These are phyloP conservation scores for Saturnispora dispora DNA, from an alignment of 805 yeast genomes.

Conservation along the genomic window DNA sequence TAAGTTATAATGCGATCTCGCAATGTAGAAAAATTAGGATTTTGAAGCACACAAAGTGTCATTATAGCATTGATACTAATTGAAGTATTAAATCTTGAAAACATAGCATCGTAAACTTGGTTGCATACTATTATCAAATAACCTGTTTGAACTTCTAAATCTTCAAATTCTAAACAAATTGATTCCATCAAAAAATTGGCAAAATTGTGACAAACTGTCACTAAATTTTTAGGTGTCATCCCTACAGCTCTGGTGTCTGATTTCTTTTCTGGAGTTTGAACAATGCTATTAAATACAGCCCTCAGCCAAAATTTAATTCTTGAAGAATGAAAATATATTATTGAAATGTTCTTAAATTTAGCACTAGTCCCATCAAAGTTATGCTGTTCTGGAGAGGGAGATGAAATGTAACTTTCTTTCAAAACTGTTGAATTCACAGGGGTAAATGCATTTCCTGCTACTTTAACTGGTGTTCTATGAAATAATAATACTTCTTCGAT, in stretches of 20 bases:
- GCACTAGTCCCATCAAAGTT: conserved; percentile 41
- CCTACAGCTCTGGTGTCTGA: conserved; percentile 31
- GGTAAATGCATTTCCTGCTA: conserved; percentile 33
- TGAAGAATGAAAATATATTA: conserved; percentile 42
- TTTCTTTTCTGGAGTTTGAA: conserved; percentile 30
- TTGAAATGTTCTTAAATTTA: conserved; percentile 53
- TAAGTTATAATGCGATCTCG: conserved; percentile 22
- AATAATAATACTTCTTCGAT: conserved; percentile 52
- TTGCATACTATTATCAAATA: conserved; percentile 20
- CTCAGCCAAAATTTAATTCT: conserved; percentile 37
- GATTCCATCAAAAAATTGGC: conserved; percentile 17
- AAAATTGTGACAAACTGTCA: conserved; percentile 21
- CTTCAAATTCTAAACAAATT: conserved; percentile 14
- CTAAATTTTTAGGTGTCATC: conserved; percentile 21
- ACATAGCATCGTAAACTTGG: conserved; percentile 19
- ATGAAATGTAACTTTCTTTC: conserved; percentile 34
- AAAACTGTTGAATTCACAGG: conserved; percentile 30
- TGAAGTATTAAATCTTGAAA: conserved; percentile 18
- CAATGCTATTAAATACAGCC: conserved; percentile 25
- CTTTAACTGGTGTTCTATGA: conserved; percentile 36
- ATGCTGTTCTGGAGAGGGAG: conserved; percentile 30
- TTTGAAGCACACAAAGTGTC: conserved; percentile 41
- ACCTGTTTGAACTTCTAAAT: conserved; percentile 20
- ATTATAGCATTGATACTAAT: conserved; percentile 32
- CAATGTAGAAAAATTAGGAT: conserved; percentile 35